These are phyloP conservation scores for Colletotrichum phormii DNA, from an alignment of 2,329 filamentous ascomycete species.

Conservation along the genomic window DNA sequence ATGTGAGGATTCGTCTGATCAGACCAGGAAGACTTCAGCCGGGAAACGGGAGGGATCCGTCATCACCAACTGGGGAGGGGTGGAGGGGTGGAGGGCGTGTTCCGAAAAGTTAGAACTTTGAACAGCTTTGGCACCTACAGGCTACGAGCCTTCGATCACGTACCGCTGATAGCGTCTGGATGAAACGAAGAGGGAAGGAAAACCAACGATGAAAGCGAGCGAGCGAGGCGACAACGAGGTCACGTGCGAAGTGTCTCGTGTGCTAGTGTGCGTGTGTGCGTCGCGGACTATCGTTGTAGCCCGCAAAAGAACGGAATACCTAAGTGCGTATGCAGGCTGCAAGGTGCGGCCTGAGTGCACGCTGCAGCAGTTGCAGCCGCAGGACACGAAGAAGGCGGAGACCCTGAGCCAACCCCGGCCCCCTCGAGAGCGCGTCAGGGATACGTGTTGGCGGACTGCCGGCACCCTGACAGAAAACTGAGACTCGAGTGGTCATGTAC, in stretches of 20 bases:
- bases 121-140: not conserved
- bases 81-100: not conserved
- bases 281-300: not conserved
- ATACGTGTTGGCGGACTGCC: not conserved
- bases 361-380: constrained; percentile 18
- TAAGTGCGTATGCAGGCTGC: constrained; percentile 5
- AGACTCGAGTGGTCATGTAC: not conserved
- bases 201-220: not conserved
- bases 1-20: constrained; percentile 5
- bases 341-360: constrained; percentile 12
- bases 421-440: not conserved
- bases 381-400: constrained; percentile 8
- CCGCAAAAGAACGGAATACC: not conserved
- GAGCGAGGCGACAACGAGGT: not conserved
- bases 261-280: not conserved
- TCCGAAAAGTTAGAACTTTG: not conserved
- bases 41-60: not conserved
- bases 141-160: not conserved
- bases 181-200: constrained; percentile 1
- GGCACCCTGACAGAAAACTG: not conserved
- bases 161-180: not conserved
- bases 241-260: not conserved
- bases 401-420: not conserved
- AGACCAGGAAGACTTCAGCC: constrained; percentile 1
- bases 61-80: not conserved